Evolutionary conservation across 169 alveolate species (phyloP), one percentile per base, ranked within the genome.

Genomic region (Cystoisospora suis): DNA sequence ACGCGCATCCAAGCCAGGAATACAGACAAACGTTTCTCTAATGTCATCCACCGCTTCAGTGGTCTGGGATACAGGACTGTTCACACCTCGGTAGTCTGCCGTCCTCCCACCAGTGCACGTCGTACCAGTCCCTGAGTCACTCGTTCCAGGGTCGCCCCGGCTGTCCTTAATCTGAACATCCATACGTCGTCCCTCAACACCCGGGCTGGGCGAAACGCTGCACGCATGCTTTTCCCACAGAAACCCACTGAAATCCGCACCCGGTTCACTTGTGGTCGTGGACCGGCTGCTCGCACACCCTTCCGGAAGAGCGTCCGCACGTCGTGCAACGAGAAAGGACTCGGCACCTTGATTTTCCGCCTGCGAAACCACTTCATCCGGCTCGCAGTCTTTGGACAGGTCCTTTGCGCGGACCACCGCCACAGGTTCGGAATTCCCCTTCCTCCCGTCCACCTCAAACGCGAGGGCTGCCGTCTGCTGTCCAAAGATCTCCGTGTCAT

Each of bases 251-350:
- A 65, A 65, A 7, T 65, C 77, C 42, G 77, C 77, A 1, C 77
- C 77, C 2, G 77, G 45, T 1, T 65, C 77, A n/a, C 44, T 65
- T n/a, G 61, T 20, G 61, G 77, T 65, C 12, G 77, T 65, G 45
- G 77, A 23, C 77, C 77, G 77, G 77, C 77, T 65, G 77, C 77
- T 65, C n/a, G n/a, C n/a, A n/a, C n/a, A n/a, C n/a, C n/a, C n/a
- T n/a, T n/a, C n/a, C n/a, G n/a, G n/a, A n/a, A n/a, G n/a, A n/a
- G n/a, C n/a, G n/a, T n/a, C n/a, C n/a, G n/a, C n/a, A n/a, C n/a
- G n/a, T n/a, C n/a, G n/a, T n/a, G n/a, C n/a, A n/a, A n/a, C n/a
- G n/a, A n/a, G n/a, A n/a, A n/a, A n/a, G n/a, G n/a, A n/a, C n/a
- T n/a, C n/a, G n/a, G n/a, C n/a, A n/a, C n/a, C n/a, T n/a, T n/a